Percentiles rank a stretch among this genome's conserved stretches.
Evolutionary conservation across 441 rosid species (phyloP).

Genomic region (Breynia disticha): DNA sequence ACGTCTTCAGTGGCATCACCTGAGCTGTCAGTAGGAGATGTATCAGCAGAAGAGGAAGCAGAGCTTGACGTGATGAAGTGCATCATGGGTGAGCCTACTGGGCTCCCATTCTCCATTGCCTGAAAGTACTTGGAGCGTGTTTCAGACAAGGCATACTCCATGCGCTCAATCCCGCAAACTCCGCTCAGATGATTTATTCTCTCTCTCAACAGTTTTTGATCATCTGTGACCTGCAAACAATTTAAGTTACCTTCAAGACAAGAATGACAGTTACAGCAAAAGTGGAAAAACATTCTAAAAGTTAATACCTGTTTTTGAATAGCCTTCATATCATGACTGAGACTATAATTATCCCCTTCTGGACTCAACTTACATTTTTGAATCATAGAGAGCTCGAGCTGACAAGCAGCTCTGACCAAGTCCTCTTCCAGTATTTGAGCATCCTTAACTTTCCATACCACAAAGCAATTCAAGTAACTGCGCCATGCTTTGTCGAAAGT

Average conservation of each 20-base stretch:
- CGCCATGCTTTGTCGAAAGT: constrained; percentile 86
- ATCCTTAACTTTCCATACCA: constrained; percentile 92
- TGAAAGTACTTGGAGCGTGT: constrained; percentile 52
- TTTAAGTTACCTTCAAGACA: background rate
- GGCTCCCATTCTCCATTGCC: constrained; percentile 51
- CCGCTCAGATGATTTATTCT: constrained; percentile 75
- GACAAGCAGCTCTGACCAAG: constrained; percentile 94
- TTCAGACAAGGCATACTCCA: constrained; percentile 74
- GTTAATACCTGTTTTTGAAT: constrained; percentile 48
- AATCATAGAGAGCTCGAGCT: constrained; percentile 96
- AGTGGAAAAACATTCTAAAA: no score
- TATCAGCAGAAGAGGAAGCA: constrained; percentile 28
- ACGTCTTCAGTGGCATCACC: constrained; percentile 15
- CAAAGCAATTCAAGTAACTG: constrained; percentile 70
- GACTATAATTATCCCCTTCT: constrained; percentile 37
- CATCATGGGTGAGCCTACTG: constrained; percentile 40
- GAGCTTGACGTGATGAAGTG: constrained; percentile 30
- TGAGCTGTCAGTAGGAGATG: constrained; percentile 8
- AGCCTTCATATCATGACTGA: constrained; percentile 86
- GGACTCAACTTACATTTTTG: constrained; percentile 69
- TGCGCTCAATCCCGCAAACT: constrained; percentile 59
- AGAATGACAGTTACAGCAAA: background rate
- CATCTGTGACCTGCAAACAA: constrained; percentile 57
- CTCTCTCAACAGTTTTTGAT: constrained; percentile 76
- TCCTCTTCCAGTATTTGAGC: constrained; percentile 82